Base-by-base conservation (phyloP, 768 basidiomycete genomes). In the Dendrothele bispora region DNA sequence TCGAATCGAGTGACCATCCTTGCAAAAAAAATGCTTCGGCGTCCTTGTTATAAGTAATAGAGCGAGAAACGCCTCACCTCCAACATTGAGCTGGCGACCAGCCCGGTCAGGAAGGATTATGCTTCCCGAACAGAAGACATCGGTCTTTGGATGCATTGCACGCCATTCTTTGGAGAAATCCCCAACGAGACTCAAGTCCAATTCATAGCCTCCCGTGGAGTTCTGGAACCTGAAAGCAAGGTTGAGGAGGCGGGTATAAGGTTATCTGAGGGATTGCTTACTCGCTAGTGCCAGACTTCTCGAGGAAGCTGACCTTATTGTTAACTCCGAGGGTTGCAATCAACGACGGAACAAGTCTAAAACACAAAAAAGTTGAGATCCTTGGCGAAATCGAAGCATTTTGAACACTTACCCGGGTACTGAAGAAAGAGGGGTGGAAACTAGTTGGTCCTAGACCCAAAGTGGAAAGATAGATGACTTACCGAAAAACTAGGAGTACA, bases 221-320 rank as follows among this genome's bases (percentile, higher is more conserved):
- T 88, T 88, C 3, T 59, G 49, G 47, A 71, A 81, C 28, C 79
- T 78, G 47, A 15, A 36, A 27, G 20, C 37, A 20, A 46, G 8
- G 30, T 32, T 32, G 10, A 10, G 10, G 30, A n/a, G 30, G n/a
- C 10, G 10, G n/a, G n/a, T 32, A 32, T n/a, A 32, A 10, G 30
- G n/a, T 10, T 32, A 32, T 32, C 30, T 15, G 24, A 22, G 14
- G 35, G 39, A 24, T 5, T 18, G 50, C 71, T 22, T 58, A 78
- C 77, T 74, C 74, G 27, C 74, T 74, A 21, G 87, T 88, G 7
- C 86, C 85, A 3, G 46, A 66, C 61, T 91, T 91, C 63, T 91
- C 88, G 6, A 91, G 69, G 68, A 91, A 87, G 1, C 82, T 78
- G 39, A 91, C 83, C 59, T 91, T 91, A 71, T 86, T 83, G 69